Evolutionary conservation across 2,329 filamentous ascomycete genomes (phyloP).

Genomic region (Exophiala calicioides): DNA sequence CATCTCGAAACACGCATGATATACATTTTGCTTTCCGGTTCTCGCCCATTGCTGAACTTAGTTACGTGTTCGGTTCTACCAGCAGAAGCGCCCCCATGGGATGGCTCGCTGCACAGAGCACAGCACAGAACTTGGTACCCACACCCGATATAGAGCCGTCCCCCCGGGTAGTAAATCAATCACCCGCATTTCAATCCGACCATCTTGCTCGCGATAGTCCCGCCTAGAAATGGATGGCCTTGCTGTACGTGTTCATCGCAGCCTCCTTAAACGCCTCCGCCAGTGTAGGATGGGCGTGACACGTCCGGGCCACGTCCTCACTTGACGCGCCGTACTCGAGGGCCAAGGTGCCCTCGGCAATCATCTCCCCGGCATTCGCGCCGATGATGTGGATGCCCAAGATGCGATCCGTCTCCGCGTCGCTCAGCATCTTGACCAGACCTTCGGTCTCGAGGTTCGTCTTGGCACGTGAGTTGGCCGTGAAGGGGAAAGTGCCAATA

Average conservation of each 20-base stretch:
- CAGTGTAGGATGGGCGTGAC: conserved; percentile 93
- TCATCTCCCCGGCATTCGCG: conserved; percentile 97
- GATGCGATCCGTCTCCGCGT: conserved; percentile 94
- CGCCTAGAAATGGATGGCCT: conserved; percentile 91
- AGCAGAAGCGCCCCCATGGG: too few relatives aligned
- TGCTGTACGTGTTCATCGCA: conserved; percentile 93
- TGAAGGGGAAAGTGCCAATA: conserved; percentile 92
- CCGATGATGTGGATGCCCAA: conserved; percentile 96
- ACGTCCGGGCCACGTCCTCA: conserved; percentile 92
- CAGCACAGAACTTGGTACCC: too few relatives aligned
- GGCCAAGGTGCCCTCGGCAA: conserved; percentile 92
- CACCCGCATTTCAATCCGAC: too few relatives aligned
- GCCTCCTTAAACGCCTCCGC: conserved; percentile 99
- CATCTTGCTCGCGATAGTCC: background rate
- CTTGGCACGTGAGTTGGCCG: conserved; percentile 97
- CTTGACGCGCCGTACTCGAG: conserved; percentile 94
- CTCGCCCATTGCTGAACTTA: too few relatives aligned
- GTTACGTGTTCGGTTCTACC: too few relatives aligned
- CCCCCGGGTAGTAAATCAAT: too few relatives aligned
- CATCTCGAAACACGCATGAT: too few relatives aligned
- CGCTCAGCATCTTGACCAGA: conserved; percentile 93
- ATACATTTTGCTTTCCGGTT: too few relatives aligned
- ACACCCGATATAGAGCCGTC: too few relatives aligned
- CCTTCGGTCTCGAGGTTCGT: conserved; percentile 97
- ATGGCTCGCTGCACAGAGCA: too few relatives aligned